phyloP scores from a whole-genome alignment of 768 basidiomycete species.

The Collybia sordida region DNA sequence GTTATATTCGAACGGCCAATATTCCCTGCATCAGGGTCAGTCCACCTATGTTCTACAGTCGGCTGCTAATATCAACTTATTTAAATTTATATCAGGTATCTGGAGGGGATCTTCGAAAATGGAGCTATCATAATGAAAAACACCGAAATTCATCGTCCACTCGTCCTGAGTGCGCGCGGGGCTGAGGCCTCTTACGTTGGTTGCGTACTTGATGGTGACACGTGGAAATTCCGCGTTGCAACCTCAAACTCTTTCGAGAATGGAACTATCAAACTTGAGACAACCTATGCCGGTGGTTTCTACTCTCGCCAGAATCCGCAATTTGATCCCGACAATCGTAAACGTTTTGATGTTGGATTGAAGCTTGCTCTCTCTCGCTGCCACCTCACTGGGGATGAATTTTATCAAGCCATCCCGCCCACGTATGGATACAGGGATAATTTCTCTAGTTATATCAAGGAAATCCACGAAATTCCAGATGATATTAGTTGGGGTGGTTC shows the following conservation, averaged over 20 bases:
- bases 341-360: background rate
- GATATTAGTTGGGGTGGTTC: background rate
- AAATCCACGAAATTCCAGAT: background rate
- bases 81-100: background rate
- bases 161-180: background rate
- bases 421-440: background rate
- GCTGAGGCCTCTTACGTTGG: background rate
- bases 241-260: background rate
- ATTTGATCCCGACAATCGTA: background rate
- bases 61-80: too few relatives aligned
- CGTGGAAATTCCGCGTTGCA: background rate
- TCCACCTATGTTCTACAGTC: background rate
- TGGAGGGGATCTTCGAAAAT: background rate
- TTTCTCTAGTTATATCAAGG: slow-evolving; percentile 1
- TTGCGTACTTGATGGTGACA: background rate
- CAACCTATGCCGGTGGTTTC: background rate
- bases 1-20: slow-evolving; percentile 4
- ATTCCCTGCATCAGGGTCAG: slow-evolving; percentile 6
- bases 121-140: background rate
- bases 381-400: background rate
- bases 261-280: background rate
- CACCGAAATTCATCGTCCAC: background rate
- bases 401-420: background rate
- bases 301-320: background rate
- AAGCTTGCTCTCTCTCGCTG: background rate